These are phyloP conservation scores for Umbelopsis vinacea DNA, from an alignment of 192 early-diverging fungal species.

Conservation along the genomic window DNA sequence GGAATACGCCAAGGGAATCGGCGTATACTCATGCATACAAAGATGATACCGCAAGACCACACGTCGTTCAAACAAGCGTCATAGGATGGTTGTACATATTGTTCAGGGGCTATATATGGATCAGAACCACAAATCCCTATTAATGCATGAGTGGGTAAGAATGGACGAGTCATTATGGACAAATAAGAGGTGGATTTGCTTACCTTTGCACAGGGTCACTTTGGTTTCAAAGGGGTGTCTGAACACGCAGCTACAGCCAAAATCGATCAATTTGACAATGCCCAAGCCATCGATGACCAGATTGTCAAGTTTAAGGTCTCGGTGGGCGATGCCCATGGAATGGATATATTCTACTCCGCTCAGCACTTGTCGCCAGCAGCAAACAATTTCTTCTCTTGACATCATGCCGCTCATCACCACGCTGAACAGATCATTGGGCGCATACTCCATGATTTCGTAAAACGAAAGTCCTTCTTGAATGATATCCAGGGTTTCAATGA, in stretches of 20 bases:
- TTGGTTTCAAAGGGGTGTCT: slow-evolving; percentile 78
- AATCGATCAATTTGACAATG: slow-evolving; percentile 88
- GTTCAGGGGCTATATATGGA: slow-evolving; percentile 97
- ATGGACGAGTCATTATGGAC: neutral
- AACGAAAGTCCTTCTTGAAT: slow-evolving; percentile 69
- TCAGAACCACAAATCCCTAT: slow-evolving; percentile 88
- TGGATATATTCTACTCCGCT: slow-evolving; percentile 81
- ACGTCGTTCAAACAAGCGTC: slow-evolving; percentile 89
- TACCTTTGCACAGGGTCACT: slow-evolving; percentile 53
- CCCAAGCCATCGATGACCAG: slow-evolving; percentile 72
- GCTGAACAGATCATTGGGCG: slow-evolving; percentile 86
- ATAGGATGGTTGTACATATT: slow-evolving; percentile 72
- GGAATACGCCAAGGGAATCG: slow-evolving; percentile 76
- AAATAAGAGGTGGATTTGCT: slow-evolving; percentile 23
- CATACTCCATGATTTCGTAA: slow-evolving; percentile 92
- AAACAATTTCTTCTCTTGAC: slow-evolving; percentile 77
- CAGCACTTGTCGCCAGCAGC: slow-evolving; percentile 83
- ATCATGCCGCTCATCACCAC: slow-evolving; percentile 77
- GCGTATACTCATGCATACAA: slow-evolving; percentile 72
- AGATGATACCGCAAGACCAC: slow-evolving; percentile 93
- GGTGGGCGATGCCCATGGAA: slow-evolving; percentile 76
- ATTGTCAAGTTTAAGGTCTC: slow-evolving; percentile 90
- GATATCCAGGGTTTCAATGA: slow-evolving; percentile 81
- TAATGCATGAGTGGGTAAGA: neutral
- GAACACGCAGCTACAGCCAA: slow-evolving; percentile 86